Evolutionary conservation across 257 asterid species (phyloP).

Genomic region (Ilex asprella): DNA sequence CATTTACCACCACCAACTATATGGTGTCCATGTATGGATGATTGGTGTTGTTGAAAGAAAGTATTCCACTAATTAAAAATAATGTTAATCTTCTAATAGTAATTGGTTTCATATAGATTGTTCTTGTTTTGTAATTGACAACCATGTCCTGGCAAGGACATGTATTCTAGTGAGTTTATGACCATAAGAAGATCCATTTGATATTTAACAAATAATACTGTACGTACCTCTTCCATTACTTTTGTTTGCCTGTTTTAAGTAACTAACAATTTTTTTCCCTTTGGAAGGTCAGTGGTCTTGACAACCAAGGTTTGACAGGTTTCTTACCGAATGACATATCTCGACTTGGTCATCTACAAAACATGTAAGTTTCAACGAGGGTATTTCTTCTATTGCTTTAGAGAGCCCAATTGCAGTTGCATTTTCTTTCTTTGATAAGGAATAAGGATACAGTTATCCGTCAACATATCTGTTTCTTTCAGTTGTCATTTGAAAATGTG

Average conservation of each 20-base stretch:
- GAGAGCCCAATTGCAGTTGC: background rate
- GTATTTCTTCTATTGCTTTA: background rate
- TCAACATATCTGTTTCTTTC: background rate
- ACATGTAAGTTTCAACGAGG: constrained; percentile 55
- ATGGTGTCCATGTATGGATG: background rate
- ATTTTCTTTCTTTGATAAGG: background rate
- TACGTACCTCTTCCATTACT: constrained; percentile 2
- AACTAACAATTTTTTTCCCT: background rate
- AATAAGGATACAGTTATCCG: background rate
- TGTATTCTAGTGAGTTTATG: background rate
- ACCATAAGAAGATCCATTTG: background rate
- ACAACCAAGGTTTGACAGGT: constrained; percentile 92
- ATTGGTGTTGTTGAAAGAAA: background rate
- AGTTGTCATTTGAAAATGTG: background rate
- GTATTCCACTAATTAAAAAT: too few species aligned
- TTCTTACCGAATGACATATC: constrained; percentile 70
- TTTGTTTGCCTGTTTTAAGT: constrained; percentile 1
- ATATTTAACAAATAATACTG: background rate
- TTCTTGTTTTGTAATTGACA: too few species aligned
- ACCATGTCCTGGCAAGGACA: background rate
- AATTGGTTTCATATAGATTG: background rate
- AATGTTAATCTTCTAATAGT: background rate
- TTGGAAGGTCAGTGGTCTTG: constrained; percentile 67
- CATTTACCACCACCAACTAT: background rate
- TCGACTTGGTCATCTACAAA: constrained; percentile 75